Evolutionary conservation across 305 asterid genomes (phyloP), one percentile per base, ranked within the genome.

Genomic region (Euphrasia arctica): DNA sequence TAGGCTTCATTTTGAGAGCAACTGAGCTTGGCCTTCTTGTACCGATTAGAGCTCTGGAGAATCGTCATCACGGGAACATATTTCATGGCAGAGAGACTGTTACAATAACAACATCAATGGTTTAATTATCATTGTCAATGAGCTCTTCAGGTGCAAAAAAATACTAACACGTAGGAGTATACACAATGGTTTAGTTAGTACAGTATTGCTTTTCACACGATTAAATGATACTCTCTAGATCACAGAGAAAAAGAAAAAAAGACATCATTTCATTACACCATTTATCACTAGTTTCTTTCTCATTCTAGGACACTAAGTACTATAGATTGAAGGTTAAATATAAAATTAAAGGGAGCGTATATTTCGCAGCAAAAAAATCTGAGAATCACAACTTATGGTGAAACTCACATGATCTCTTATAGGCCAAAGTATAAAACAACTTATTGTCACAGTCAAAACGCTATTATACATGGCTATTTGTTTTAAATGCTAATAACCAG

Each of bases 41-140:
- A 91, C 63, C 87, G 85, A 65, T 74, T 78, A 12, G 98, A 88
- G 76, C 90, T 86, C 81, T 73, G 85, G 22, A 86, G 77, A 12
- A 91, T 76, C 85, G 49, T 63, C 49, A 80, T 82, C 71, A 91
- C 69, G 9, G 82, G 63, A 72, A 85, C 25, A 25, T 73, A 65
- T 51, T 36, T 54, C 11, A 66, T 6, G 39, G 71, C 78, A 22
- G 79, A 67, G 54, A 62, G 54, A 49, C 88, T 90, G 85, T 65
- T 63, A 56, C 72, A 69, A 57, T 41, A 63, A 41, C 7, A 60
- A 64, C 52, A 15, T 48, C 62, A 54, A 14, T 15, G 64, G 31
- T 63, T 59, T 65, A 11, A 69, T 45, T n/a, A 66, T 39, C 45
- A 39, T 39, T 39, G 45, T 18, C 45, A 48, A 50, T 42, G 29